Evolutionary conservation across 106 monocot genomes (phyloP), one percentile per base, ranked within the genome.

Genomic region (Dendrobium officinale): DNA sequence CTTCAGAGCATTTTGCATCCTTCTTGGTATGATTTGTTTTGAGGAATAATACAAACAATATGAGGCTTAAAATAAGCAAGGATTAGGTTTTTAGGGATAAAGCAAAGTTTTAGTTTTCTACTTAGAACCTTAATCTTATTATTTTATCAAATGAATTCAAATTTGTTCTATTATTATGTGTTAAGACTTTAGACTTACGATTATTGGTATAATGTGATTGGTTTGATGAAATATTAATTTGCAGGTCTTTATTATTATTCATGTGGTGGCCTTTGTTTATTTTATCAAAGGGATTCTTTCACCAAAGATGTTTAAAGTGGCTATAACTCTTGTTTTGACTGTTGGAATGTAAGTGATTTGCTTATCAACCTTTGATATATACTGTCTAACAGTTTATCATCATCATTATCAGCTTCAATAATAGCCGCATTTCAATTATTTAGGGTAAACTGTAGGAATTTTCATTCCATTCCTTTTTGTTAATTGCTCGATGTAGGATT

Each of bases 1-100:
- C 94, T 42, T 98, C 98, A 42, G 98, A 98, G 85, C 98, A 98
- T 86, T 98, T 98, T 86, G 98, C 92, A 22, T 98, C 98, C 64
- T 98, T 98, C 82, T 77, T 98, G 92, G 98, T 98, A 54, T 79
- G 89, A 86, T 81, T 10, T 56, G 51, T 76, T 31, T 24, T 82
- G 51, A 67, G n/a, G 5, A 48, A 47, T 37, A 2, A 76, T 26
- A 49, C 49, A 76, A 49, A 37, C 49, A 26, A 9, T 76, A 42
- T 0, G 7, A 2, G 75, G 43, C 3, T 43, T 1, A 73, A 37
- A 2, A 40, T 41, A 41, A 3, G 41, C 9, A 41, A 20, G 4
- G 22, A 45, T 75, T 20, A 1, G 43, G 73, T 40, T 18, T 20
- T 40, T 15, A 41, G 16, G 16, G 73, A 73, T 73, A 73, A 73